phyloP scores from a whole-genome alignment of 2,329 filamentous ascomycete genomes.

The Pseudomassariella vexata region DNA sequence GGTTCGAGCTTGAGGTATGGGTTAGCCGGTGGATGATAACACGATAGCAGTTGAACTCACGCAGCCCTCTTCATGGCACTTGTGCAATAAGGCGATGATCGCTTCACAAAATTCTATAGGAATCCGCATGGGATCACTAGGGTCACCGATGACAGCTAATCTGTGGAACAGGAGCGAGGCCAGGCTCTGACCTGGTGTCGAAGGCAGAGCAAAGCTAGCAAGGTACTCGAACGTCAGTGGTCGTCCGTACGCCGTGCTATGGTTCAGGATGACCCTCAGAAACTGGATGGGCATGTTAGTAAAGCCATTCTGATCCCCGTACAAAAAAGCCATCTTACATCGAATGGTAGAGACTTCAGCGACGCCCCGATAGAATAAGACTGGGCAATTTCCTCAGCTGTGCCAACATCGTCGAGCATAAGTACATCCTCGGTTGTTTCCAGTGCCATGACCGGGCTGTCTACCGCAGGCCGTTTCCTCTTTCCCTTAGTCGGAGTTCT shows the following conservation, averaged over 20 bases:
- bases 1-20: slow-evolving; percentile 43
- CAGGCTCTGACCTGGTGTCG: slow-evolving; percentile 54
- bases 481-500: slow-evolving; percentile 63
- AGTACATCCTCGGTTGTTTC: slow-evolving; percentile 40
- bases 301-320: background rate
- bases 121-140: slow-evolving; percentile 44
- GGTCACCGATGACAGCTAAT: slow-evolving; percentile 51
- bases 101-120: slow-evolving; percentile 59
- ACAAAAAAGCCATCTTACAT: slow-evolving; percentile 30
- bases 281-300: slow-evolving; percentile 36
- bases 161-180: slow-evolving; percentile 63
- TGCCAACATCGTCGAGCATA: slow-evolving; percentile 26
- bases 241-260: slow-evolving; percentile 47
- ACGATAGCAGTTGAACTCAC: slow-evolving; percentile 14
- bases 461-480: slow-evolving; percentile 58
- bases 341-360: slow-evolving; percentile 28
- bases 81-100: slow-evolving; percentile 62
- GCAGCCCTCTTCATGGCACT: slow-evolving; percentile 55
- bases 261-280: slow-evolving; percentile 59
- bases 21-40: background rate
- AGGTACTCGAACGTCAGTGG: slow-evolving; percentile 64
- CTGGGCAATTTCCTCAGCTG: slow-evolving; percentile 6
- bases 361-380: background rate
- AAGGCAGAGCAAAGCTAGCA: slow-evolving; percentile 59
- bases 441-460: slow-evolving; percentile 61